Conservation (phyloP, 208 protist species). For the Trypanosoma cruzi region DNA sequence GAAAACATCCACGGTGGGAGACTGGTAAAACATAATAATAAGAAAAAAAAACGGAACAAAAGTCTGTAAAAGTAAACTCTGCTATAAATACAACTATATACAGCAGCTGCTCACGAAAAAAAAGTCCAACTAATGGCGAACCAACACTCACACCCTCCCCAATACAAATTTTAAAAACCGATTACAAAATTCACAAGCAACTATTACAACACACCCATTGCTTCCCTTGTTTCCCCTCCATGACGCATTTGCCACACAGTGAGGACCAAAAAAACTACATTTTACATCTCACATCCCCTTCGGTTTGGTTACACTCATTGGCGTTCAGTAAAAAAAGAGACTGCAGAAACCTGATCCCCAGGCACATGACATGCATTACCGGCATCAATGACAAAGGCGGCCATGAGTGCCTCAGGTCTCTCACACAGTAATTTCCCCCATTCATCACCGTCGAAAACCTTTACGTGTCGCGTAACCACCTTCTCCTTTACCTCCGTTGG, state of each 20-base stretch:
- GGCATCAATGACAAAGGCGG: constrained; percentile 65
- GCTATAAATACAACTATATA: no score
- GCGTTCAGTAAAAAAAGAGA: constrained; percentile 35
- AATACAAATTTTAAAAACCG: not conserved
- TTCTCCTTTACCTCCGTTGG: constrained; percentile 38
- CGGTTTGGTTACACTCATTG: constrained; percentile 2
- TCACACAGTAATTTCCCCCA: constrained; percentile 51
- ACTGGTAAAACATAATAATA: not conserved
- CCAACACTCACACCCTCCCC: no score
- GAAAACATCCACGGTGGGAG: not conserved
- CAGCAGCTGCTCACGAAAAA: no score
- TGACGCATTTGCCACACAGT: not conserved
- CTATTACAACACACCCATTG: not conserved
- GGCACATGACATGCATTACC: constrained; percentile 69
- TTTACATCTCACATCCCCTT: not conserved
- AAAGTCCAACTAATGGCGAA: no score
- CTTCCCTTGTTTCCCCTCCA: not conserved
- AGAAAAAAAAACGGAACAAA: no score
- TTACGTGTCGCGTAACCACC: constrained; percentile 50
- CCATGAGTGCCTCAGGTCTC: constrained; percentile 54
- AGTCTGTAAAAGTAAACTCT: no score
- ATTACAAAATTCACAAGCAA: not conserved
- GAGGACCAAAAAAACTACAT: not conserved
- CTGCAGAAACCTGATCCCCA: constrained; percentile 47
- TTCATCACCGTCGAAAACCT: constrained; percentile 59